phyloP scores from a whole-genome alignment of 371 early-diverging fungal genomes.

The Mortierella sp. region DNA sequence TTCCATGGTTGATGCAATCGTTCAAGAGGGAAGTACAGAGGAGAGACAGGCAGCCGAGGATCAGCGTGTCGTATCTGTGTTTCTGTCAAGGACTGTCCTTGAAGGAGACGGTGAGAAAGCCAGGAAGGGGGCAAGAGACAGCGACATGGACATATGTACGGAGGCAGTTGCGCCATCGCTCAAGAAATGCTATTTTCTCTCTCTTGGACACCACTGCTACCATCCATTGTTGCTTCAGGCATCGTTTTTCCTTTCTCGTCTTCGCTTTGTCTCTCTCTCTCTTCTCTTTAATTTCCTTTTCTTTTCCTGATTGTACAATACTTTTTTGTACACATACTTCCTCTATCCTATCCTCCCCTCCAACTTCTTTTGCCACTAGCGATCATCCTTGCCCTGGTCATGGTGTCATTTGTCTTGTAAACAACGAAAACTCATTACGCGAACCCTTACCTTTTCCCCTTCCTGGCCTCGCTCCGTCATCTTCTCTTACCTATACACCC shows the following conservation, averaged over 20 bases:
- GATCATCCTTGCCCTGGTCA: not conserved
- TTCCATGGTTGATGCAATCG: not conserved
- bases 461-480: not conserved
- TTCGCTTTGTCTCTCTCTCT: not conserved
- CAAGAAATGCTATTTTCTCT: not conserved
- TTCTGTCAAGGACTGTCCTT: not conserved
- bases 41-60: not conserved
- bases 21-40: not conserved
- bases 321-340: not conserved
- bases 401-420: not conserved
- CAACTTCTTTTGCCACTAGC: not conserved
- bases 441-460: not conserved
- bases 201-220: not conserved
- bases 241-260: not conserved
- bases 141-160: not conserved
- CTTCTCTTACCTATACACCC: not conserved
- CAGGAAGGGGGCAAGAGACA: not conserved
- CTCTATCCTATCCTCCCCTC: not conserved
- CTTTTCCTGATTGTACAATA: not conserved
- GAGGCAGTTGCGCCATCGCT: constrained; percentile 2
- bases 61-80: not conserved
- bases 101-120: not conserved
- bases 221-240: not conserved
- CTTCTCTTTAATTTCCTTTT: not conserved
- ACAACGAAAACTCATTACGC: not conserved